phyloP scores from a whole-genome alignment of 352 stramenopile genomes.

The Proteromonas lacertae region DNA sequence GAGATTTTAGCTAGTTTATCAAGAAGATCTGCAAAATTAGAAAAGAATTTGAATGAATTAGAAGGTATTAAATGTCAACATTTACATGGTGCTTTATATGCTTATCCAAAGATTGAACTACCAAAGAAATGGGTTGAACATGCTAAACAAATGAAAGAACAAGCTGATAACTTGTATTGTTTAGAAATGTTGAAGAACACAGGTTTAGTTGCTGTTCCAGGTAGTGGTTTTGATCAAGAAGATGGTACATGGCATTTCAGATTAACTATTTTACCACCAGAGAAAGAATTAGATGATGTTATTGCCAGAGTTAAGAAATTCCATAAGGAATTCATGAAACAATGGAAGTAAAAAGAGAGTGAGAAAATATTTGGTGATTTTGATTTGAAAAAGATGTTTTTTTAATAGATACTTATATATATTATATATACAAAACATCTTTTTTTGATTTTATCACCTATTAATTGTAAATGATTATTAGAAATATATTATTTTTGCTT shows the following conservation, averaged over 20 bases:
- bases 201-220: conserved; percentile 82
- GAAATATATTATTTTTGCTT: no score
- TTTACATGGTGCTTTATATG: conserved; percentile 83
- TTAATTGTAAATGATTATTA: no score
- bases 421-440: no score
- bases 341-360: conserved; percentile 19
- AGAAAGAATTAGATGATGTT: conserved; percentile 67
- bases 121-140: conserved; percentile 23
- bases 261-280: conserved; percentile 73
- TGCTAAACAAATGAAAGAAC: conserved; percentile 16
- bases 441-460: no score
- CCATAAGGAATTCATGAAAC: conserved; percentile 69
- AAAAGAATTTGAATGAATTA: conserved; percentile 24
- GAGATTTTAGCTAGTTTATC: conserved; percentile 49
- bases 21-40: conserved; percentile 8
- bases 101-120: conserved; percentile 70
- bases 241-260: conserved; percentile 84
- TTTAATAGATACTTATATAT: no score
- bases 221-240: conserved; percentile 80
- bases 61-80: conserved; percentile 80
- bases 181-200: conserved; percentile 73
- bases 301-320: conserved; percentile 68
- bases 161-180: conserved; percentile 83
- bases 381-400: no score
- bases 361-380: no score